These are phyloP conservation scores for Fusarium sp. DNA, from an alignment of 2,329 filamentous ascomycete genomes.

Conservation along the genomic window DNA sequence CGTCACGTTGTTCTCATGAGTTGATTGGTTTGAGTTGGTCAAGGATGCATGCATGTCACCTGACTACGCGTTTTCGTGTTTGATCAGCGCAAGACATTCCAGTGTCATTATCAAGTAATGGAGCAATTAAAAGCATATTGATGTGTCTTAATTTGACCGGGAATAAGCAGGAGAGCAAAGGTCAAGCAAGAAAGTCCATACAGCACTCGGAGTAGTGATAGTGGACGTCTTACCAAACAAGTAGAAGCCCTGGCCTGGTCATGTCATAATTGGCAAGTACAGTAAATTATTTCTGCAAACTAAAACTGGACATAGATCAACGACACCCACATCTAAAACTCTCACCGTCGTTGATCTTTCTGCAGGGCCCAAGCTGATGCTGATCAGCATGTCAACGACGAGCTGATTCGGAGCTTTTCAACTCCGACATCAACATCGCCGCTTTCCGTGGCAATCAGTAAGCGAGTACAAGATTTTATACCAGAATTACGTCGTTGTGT, in stretches of 20 bases:
- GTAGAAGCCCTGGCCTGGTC: background rate
- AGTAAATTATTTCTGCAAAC: background rate
- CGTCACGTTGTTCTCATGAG: background rate
- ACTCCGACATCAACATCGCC: background rate
- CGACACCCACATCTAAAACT: background rate
- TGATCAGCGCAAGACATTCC: background rate
- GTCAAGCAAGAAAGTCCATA: background rate
- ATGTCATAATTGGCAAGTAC: constrained; percentile 3
- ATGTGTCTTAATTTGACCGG: too few species aligned
- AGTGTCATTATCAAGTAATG: too few species aligned
- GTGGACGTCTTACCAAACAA: background rate
- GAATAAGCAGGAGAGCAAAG: background rate
- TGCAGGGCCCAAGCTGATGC: background rate
- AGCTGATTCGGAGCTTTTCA: background rate
- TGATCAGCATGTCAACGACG: background rate
- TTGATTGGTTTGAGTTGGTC: background rate
- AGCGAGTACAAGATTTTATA: background rate
- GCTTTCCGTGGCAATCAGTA: constrained; percentile 12
- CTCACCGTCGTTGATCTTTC: constrained; percentile 1
- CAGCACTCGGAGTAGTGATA: background rate
- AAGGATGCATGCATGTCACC: background rate
- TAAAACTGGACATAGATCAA: background rate
- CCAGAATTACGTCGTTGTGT: constrained; percentile 25
- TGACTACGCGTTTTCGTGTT: constrained; percentile 1
- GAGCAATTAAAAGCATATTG: background rate